These are phyloP conservation scores for Podila epigama DNA, from an alignment of 192 early-diverging fungal species.

Conservation along the genomic window DNA sequence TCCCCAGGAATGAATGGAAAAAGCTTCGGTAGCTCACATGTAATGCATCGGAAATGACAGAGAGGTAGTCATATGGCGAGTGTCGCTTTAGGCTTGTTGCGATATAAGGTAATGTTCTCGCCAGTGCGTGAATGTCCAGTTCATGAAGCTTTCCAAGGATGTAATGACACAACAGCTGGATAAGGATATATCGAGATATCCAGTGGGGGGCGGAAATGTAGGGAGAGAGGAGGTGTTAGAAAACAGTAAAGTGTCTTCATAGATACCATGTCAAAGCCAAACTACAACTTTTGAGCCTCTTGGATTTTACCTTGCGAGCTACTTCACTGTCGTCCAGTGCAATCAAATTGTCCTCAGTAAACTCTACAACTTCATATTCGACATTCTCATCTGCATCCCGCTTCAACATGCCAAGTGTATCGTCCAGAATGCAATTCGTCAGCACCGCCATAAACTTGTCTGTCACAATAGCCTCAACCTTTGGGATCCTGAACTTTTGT, in stretches of 20 bases:
- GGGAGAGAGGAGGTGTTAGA: no score
- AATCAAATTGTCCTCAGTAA: conserved; percentile 21
- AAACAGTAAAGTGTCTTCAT: background rate
- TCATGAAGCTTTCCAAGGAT: conserved; percentile 48
- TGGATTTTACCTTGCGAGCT: conserved; percentile 54
- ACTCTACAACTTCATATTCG: conserved; percentile 33
- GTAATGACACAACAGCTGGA: conserved; percentile 54
- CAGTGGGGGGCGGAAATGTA: background rate
- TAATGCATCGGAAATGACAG: conserved; percentile 26
- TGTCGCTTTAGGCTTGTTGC: conserved; percentile 29
- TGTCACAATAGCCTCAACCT: conserved; percentile 54
- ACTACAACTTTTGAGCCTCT: background rate
- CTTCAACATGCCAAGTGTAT: conserved; percentile 23
- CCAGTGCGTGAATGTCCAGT: conserved; percentile 47
- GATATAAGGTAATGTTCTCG: conserved; percentile 47
- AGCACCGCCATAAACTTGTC: conserved; percentile 53
- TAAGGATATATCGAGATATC: no score
- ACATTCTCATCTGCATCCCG: conserved; percentile 34
- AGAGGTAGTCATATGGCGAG: conserved; percentile 35
- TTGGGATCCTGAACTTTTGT: conserved; percentile 54
- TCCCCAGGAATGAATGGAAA: conserved; percentile 47
- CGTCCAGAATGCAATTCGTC: conserved; percentile 40
- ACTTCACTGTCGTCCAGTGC: conserved; percentile 53
- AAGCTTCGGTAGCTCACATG: conserved; percentile 57
- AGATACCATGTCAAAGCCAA: background rate